Percentiles rank a stretch among this genome's conserved stretches.
Conservation (phyloP, 257 asterid species). For the Nemophila menziesii region DNA sequence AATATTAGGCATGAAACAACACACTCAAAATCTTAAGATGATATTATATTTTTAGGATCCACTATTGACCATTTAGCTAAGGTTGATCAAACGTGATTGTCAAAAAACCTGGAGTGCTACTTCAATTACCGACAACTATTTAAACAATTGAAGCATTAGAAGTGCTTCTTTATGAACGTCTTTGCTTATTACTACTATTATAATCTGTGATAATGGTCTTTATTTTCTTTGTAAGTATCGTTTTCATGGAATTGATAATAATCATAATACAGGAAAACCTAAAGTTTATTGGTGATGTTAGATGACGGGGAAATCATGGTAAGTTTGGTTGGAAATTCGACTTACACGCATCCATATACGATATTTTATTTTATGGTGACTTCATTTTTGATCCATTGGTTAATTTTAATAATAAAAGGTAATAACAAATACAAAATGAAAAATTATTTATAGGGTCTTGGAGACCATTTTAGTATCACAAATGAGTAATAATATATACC, state of each 20-base stretch:
- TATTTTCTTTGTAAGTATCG: neutral
- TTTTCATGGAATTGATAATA: neutral
- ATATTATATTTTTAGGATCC: neutral
- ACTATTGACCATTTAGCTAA: slow-evolving; percentile 1
- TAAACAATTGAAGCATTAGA: too few species aligned
- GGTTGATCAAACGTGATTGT: slow-evolving; percentile 4
- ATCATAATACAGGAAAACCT: neutral
- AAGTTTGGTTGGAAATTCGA: too few species aligned
- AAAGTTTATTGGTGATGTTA: neutral
- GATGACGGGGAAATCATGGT: neutral
- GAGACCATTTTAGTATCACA: too few species aligned
- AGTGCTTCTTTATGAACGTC: neutral
- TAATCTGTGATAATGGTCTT: neutral
- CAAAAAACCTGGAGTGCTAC: slow-evolving; percentile 4
- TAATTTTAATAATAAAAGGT: too few species aligned
- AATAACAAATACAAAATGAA: too few species aligned
- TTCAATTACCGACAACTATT: slow-evolving; percentile 3
- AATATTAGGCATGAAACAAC: neutral
- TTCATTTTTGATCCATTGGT: too few species aligned
- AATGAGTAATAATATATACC: too few species aligned
- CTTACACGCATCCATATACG: too few species aligned
- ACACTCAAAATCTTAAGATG: neutral
- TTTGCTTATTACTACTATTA: too few species aligned
- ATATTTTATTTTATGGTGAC: too few species aligned
- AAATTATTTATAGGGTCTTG: too few species aligned